Evolutionary conservation across 768 basidiomycete genomes (phyloP).

Genomic region (Collybia sp.): DNA sequence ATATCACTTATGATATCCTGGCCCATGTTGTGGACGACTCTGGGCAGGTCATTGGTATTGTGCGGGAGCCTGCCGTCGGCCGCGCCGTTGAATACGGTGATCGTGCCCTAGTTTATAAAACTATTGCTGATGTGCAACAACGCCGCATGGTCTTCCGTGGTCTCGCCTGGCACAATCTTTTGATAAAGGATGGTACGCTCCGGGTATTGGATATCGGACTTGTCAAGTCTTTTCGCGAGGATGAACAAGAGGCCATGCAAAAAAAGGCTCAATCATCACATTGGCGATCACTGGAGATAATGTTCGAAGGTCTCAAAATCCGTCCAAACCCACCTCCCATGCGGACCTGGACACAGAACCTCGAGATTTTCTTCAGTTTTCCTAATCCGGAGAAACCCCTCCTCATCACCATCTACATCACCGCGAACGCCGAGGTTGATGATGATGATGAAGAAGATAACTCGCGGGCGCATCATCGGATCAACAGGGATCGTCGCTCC

Average conservation of each 20-base stretch:
- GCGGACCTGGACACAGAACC: slow-evolving; percentile 5
- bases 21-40: slow-evolving; percentile 27
- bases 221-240: slow-evolving; percentile 10
- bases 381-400: slow-evolving; percentile 11
- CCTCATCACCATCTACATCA: not conserved
- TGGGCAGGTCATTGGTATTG: slow-evolving; percentile 26
- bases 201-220: slow-evolving; percentile 22
- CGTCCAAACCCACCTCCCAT: slow-evolving; percentile 3
- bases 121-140: slow-evolving; percentile 23
- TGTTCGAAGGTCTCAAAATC: slow-evolving; percentile 19
- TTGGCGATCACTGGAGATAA: slow-evolving; percentile 18
- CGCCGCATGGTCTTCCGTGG: slow-evolving; percentile 18
- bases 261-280: slow-evolving; percentile 16
- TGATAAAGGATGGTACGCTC: slow-evolving; percentile 29
- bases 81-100: slow-evolving; percentile 23
- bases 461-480: too few species aligned
- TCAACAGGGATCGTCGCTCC: too few species aligned
- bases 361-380: slow-evolving; percentile 4
- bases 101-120: slow-evolving; percentile 23
- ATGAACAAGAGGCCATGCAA: slow-evolving; percentile 15
- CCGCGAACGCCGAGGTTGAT: too few species aligned
- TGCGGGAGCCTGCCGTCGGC: slow-evolving; percentile 31
- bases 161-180: slow-evolving; percentile 16
- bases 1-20: slow-evolving; percentile 29
- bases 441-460: too few species aligned